Evolutionary conservation across 345 rosid species (phyloP), one percentile per base, ranked within the genome.

Genomic region (Salix viminalis): DNA sequence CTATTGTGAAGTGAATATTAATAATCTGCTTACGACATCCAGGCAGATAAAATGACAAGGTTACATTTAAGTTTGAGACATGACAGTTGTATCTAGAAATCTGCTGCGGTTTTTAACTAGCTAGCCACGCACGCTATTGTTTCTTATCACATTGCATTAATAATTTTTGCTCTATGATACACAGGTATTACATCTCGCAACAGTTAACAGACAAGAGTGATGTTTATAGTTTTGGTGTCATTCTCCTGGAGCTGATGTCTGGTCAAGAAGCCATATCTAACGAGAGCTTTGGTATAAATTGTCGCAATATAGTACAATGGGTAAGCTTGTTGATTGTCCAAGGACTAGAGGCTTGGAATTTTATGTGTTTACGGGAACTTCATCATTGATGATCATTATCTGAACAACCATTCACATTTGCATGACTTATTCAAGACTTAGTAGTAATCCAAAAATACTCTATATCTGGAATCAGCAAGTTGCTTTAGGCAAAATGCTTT

Each of bases 261-360:
- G 98, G 99, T 15, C 95, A 93, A 73, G 97, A 96, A 84, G 94
- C 98, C 72, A 96, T 96, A 80, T 96, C 98, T 2, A 92, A 89
- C 28, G 98, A 91, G 79, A 96, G 75, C 88, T 96, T 96, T 0
- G 98, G 98, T 21, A 89, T 73, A 23, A 91, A 94, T 80, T 96
- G 99, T 82, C 89, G 98, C n/a, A 91, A 94, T 80, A 96, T 96
- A 39, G 99, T 91, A 72, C 98, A 96, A 82, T 96, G 99, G 99
- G 99, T 94, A 79, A 86, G 92, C 68, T 44, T 42, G 62, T n/a
- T 56, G 26, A 56, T n/a, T 56, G 5, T 56, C n/a, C 61, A n/a
- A 54, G 61, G 61, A 54, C 61, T 56, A 56, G 13, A 2, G 61
- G 61, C 61, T 56, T 4, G 62, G 62, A n/a, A n/a, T 56, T 56